phyloP scores from a whole-genome alignment of 495 filamentous ascomycete genomes.

The Podospora conica region DNA sequence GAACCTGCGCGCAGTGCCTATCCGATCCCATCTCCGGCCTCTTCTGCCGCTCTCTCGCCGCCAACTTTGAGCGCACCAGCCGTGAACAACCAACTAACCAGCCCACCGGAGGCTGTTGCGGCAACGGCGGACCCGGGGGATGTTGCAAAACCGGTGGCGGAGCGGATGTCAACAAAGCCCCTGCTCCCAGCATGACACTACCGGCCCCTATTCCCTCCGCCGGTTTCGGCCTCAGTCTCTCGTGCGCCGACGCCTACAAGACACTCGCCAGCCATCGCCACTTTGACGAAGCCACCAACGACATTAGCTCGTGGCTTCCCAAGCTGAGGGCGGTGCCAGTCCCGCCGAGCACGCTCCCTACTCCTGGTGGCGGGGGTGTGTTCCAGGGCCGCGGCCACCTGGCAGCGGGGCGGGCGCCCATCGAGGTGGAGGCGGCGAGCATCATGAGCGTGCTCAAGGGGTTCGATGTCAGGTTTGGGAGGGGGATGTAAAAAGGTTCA shows the following conservation, averaged over 20 bases:
- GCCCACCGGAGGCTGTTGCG: slow-evolving; percentile 49
- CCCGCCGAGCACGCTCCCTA: slow-evolving; percentile 6
- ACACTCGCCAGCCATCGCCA: slow-evolving; percentile 74
- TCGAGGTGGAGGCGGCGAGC: slow-evolving; percentile 79
- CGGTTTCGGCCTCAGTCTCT: slow-evolving; percentile 36
- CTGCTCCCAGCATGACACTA: neutral
- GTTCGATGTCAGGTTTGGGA: slow-evolving; percentile 73
- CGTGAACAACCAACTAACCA: slow-evolving; percentile 31
- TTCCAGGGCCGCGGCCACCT: slow-evolving; percentile 8
- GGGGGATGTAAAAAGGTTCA: slow-evolving; percentile 20
- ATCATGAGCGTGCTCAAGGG: slow-evolving; percentile 80
- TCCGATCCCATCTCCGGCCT: slow-evolving; percentile 71
- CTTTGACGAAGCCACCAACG: slow-evolving; percentile 68
- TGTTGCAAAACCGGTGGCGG: slow-evolving; percentile 31
- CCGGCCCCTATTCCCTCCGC: neutral
- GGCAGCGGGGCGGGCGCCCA: slow-evolving; percentile 46
- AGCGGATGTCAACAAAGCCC: neutral
- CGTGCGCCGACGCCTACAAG: slow-evolving; percentile 77
- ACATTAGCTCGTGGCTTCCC: slow-evolving; percentile 68
- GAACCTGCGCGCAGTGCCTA: slow-evolving; percentile 73
- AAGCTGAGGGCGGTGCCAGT: slow-evolving; percentile 58
- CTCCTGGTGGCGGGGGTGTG: neutral
- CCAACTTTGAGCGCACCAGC: slow-evolving; percentile 45
- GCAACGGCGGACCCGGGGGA: slow-evolving; percentile 31
- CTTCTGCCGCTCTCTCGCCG: slow-evolving; percentile 81